Evolutionary conservation across 306 rosid genomes (phyloP), one percentile per base, ranked within the genome.

Genomic region (Crotalaria pallida): DNA sequence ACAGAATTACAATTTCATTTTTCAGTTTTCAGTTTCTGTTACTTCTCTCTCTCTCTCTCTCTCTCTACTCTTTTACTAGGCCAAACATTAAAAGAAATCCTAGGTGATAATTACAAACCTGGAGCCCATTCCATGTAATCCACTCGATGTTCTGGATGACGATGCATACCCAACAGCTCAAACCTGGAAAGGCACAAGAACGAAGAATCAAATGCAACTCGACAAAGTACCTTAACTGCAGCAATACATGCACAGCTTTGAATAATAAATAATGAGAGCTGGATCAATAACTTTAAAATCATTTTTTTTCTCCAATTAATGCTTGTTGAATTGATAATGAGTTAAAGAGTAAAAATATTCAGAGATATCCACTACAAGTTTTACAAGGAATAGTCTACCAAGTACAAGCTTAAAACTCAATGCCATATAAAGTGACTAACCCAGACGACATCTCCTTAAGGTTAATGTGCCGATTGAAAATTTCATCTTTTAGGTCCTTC

Each of bases 121-220:
- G 98, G 98, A 78, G 98, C 98, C 98, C 98, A 90, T 68, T 94
- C 98, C 97, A 94, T 83, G 71, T 86, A 94, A 80, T 94, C 98
- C 41, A 76, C 97, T 34, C 97, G 85, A 75, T 85, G 98, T 76
- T 94, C 97, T 49, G 92, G 85, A 81, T 94, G 98, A 61, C 98
- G 97, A 81, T 90, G 98, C 92, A 94, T 71, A 50, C 98, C 98
- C 83, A 94, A 24, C 65, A 94, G 73, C 84, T 88, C 93, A 84
- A 71, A 94, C 52, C 98, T 94, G 70, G 36, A 86, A 34, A 45
- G 71, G 78, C 74, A 75, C 74, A 56, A 77, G 33, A 36, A 73
- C 52, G 29, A 68, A 67, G 40, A 75, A 71, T 67, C 58, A 81
- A 18, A 66, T 34, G 61, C 31, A 55, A 73, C 24, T 67, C 21